phyloP scores from a whole-genome alignment of 2,329 filamentous ascomycete genomes.

The Aspergillus costaricaensis region DNA sequence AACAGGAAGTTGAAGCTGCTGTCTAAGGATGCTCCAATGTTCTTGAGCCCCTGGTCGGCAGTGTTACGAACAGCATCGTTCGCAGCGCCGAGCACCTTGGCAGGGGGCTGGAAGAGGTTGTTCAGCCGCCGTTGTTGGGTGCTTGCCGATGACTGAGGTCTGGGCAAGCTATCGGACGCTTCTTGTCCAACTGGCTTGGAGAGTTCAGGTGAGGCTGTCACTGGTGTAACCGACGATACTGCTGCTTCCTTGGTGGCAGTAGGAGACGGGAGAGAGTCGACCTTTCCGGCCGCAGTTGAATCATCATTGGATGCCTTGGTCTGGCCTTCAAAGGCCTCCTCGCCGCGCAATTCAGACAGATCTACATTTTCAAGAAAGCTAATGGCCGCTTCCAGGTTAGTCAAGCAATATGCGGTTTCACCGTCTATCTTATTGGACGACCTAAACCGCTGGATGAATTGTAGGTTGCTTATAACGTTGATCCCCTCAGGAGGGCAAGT shows the following conservation, averaged over 20 bases:
- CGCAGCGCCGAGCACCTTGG: conserved; percentile 77
- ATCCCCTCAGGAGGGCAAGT: conserved; percentile 83
- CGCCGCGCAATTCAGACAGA: conserved; percentile 79
- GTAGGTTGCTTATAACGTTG: conserved; percentile 89
- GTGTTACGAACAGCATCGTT: conserved; percentile 83
- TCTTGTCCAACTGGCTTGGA: conserved; percentile 31
- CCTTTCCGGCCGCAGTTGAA: conserved; percentile 28
- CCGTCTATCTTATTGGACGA: conserved; percentile 84
- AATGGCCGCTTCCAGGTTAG: conserved; percentile 91
- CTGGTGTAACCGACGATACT: conserved; percentile 30
- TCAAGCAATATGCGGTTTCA: conserved; percentile 93
- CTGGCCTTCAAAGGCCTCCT: conserved; percentile 72
- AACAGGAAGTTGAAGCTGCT: conserved; percentile 93
- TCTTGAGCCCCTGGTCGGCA: conserved; percentile 89
- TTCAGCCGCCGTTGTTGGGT: conserved; percentile 75
- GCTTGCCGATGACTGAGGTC: conserved; percentile 32
- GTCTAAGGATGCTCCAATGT: conserved; percentile 84
- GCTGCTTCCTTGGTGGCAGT: conserved; percentile 24
- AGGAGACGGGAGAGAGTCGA: conserved; percentile 27
- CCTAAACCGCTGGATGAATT: conserved; percentile 90
- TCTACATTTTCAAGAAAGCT: conserved; percentile 96
- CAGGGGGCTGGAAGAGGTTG: conserved; percentile 81
- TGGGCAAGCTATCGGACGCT: conserved; percentile 37
- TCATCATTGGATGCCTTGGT: conserved; percentile 53
- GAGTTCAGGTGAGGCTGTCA: conserved; percentile 34